These are phyloP conservation scores for Panicum miliaceum DNA, from an alignment of 176 grass and related monocot genomes.

Conservation along the genomic window DNA sequence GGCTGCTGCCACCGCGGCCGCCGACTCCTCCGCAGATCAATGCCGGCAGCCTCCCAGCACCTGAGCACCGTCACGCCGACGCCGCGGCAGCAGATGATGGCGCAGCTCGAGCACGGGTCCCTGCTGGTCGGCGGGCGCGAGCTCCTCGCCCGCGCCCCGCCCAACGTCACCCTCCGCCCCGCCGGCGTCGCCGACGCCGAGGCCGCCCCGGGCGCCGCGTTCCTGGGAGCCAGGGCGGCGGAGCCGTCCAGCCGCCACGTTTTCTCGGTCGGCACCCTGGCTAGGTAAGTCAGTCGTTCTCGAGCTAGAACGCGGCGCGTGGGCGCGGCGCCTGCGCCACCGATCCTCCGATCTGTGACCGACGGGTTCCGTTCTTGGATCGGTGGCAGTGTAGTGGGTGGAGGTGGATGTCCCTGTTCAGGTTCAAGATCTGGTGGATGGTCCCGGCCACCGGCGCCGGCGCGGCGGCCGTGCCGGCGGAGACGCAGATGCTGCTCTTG, in stretches of 20 bases:
- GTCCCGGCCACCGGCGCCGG: slow-evolving; percentile 36
- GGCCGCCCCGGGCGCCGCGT: slow-evolving; percentile 31
- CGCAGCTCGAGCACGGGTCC: slow-evolving; percentile 36
- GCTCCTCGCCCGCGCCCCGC: slow-evolving; percentile 37
- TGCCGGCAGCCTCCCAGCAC: not conserved
- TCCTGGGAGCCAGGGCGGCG: slow-evolving; percentile 46
- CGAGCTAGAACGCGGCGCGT: not conserved
- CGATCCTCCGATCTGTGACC: slow-evolving; percentile 28
- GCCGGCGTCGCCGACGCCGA: not conserved
- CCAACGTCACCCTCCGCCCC: slow-evolving; percentile 35
- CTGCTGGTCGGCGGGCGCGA: slow-evolving; percentile 35
- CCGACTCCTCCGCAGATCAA: not conserved
- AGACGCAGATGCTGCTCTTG: slow-evolving; percentile 63
- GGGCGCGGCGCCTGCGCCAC: not conserved
- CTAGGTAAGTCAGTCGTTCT: slow-evolving; percentile 5
- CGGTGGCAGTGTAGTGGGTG: slow-evolving; percentile 47
- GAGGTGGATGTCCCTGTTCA: slow-evolving; percentile 53
- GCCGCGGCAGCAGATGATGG: slow-evolving; percentile 2
- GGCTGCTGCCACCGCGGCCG: not conserved
- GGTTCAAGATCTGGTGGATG: slow-evolving; percentile 81
- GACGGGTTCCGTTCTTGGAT: not conserved
- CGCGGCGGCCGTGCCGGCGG: slow-evolving; percentile 40
- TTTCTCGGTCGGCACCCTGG: slow-evolving; percentile 43
- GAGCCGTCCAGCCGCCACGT: slow-evolving; percentile 53
- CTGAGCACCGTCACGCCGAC: not conserved